Conservation (phyloP, 345 rosid species). For the Punica granatum region DNA sequence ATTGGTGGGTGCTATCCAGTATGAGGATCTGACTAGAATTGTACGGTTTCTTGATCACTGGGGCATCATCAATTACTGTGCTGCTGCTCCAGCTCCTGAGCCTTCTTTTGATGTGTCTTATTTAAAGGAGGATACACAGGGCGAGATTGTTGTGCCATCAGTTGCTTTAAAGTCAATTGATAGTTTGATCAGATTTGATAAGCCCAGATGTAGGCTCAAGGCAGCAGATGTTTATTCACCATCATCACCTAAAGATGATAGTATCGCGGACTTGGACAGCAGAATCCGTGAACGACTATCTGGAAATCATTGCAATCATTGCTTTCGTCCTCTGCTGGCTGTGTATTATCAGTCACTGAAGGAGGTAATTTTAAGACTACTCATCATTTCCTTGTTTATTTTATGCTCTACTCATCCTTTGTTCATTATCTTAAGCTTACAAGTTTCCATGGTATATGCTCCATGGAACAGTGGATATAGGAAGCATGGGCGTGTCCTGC, state of each 20-base stretch:
- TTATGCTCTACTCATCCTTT: neutral
- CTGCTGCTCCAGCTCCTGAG: slow-evolving; percentile 38
- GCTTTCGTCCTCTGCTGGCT: slow-evolving; percentile 63
- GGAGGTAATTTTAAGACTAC: slow-evolving; percentile 46
- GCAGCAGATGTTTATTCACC: slow-evolving; percentile 59
- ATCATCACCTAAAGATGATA: slow-evolving; percentile 34
- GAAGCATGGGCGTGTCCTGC: neutral
- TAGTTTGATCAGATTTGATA: slow-evolving; percentile 94
- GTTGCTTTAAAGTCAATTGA: slow-evolving; percentile 90
- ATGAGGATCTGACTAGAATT: slow-evolving; percentile 72
- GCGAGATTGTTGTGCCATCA: slow-evolving; percentile 92
- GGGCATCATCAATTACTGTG: slow-evolving; percentile 96
- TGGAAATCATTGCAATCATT: slow-evolving; percentile 66
- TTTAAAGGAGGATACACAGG: slow-evolving; percentile 76
- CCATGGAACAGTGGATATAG: neutral
- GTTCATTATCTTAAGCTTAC: neutral
- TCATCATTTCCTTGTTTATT: neutral
- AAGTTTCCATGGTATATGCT: neutral
- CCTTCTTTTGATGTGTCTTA: slow-evolving; percentile 48
- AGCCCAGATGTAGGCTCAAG: slow-evolving; percentile 85
- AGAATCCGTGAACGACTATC: slow-evolving; percentile 80
- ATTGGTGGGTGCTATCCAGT: slow-evolving; percentile 41
- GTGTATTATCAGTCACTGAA: slow-evolving; percentile 78
- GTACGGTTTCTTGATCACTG: slow-evolving; percentile 95
- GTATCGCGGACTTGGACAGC: slow-evolving; percentile 71